Conservation (phyloP, 108 stramenopile species). For the Chaetoceros tenuissimus region DNA sequence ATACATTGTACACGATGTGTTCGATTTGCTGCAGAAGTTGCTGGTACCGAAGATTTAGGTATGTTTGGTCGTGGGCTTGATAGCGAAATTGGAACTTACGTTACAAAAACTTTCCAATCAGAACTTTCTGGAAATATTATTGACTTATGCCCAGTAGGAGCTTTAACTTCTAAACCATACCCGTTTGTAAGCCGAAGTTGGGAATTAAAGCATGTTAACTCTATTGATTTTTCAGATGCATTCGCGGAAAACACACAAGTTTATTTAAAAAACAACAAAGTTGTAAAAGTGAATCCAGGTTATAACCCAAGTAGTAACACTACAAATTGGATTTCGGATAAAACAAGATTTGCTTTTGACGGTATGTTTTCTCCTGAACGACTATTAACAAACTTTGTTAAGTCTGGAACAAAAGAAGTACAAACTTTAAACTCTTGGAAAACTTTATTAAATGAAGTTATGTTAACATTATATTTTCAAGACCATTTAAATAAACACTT, state of each 20-base stretch:
- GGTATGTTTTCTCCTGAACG: neutral
- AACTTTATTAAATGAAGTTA: constrained; percentile 10
- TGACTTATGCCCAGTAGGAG: neutral
- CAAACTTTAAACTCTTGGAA: constrained; percentile 12
- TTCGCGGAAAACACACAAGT: constrained; percentile 5
- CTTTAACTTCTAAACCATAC: neutral
- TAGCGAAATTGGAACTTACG: neutral
- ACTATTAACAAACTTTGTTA: neutral
- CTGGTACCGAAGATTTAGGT: neutral
- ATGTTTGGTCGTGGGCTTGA: neutral
- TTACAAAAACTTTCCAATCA: neutral
- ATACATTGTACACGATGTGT: constrained; percentile 8
- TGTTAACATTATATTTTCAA: constrained; percentile 3
- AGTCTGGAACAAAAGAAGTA: constrained; percentile 1
- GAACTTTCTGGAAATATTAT: neutral
- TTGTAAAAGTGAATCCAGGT: constrained; percentile 4
- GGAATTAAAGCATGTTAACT: constrained; percentile 9
- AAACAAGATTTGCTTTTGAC: constrained; percentile 4
- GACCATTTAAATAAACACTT: constrained; percentile 8
- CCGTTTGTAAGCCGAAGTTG: constrained; percentile 11
- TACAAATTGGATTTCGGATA: constrained; percentile 10
- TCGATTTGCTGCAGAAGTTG: neutral
- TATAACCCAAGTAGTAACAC: neutral
- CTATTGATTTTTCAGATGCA: constrained; percentile 6
- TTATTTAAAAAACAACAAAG: constrained; percentile 9